phyloP scores from a whole-genome alignment of 2,329 filamentous ascomycete genomes.

The Metarhizium robertsii region DNA sequence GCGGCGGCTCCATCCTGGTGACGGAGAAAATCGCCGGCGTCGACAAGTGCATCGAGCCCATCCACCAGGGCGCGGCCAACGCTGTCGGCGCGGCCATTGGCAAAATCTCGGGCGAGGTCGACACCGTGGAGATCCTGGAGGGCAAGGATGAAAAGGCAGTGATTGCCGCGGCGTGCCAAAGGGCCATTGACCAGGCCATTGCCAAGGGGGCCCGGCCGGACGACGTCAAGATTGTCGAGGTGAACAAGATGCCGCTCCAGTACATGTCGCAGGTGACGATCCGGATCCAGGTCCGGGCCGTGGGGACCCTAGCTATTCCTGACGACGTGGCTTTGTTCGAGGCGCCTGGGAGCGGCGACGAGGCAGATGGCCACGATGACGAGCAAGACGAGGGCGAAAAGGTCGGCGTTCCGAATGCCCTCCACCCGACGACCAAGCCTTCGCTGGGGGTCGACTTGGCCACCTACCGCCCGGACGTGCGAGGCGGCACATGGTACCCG shows the following conservation, averaged over 20 bases:
- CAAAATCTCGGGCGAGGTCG: slow-evolving; percentile 42
- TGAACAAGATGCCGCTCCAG: slow-evolving; percentile 32
- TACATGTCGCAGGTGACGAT: slow-evolving; percentile 26
- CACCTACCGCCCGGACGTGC: slow-evolving; percentile 21
- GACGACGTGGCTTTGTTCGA: slow-evolving; percentile 11
- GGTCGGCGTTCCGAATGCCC: slow-evolving; percentile 17
- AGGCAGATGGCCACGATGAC: slow-evolving; percentile 5
- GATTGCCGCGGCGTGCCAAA: slow-evolving; percentile 28
- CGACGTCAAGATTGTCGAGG: slow-evolving; percentile 33
- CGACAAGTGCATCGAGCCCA: slow-evolving; percentile 38
- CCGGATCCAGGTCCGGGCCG: slow-evolving; percentile 23
- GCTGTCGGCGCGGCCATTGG: slow-evolving; percentile 52
- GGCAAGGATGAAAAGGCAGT: slow-evolving; percentile 26
- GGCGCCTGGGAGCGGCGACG: slow-evolving; percentile 4
- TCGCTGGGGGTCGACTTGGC: slow-evolving; percentile 20
- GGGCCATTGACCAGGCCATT: slow-evolving; percentile 20
- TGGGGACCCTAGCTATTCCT: slow-evolving; percentile 22
- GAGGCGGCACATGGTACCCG: slow-evolving; percentile 23
- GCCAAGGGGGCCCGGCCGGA: slow-evolving; percentile 19
- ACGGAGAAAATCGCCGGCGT: slow-evolving; percentile 39
- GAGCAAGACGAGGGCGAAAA: slow-evolving; percentile 18
- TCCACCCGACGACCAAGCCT: slow-evolving; percentile 21
- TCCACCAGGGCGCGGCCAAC: slow-evolving; percentile 46
- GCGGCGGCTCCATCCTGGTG: slow-evolving; percentile 45
- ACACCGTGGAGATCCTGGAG: slow-evolving; percentile 38